phyloP scores from a whole-genome alignment of 805 yeast genomes.

The Lipomyces yamanashiensis region DNA sequence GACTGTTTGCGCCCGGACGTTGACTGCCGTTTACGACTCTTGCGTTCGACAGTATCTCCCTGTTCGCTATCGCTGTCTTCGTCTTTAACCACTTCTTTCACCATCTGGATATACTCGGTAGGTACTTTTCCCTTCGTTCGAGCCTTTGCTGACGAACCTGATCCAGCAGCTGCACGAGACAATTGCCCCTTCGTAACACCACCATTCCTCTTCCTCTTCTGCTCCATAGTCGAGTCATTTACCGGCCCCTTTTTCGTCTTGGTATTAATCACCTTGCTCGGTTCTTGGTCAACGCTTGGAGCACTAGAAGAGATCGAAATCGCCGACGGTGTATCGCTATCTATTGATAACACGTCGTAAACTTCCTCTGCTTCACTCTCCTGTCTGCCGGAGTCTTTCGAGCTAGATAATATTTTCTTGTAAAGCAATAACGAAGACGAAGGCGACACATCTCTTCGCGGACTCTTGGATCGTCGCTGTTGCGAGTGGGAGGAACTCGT shows the following conservation, averaged over 20 bases:
- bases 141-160: neutral
- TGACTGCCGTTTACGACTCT: neutral
- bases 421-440: neutral
- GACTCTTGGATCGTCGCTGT: neutral
- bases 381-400: conserved; percentile 11
- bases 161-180: neutral
- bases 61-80: neutral
- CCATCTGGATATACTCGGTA: conserved; percentile 29
- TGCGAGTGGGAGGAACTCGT: neutral
- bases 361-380: conserved; percentile 30
- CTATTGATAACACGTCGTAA: conserved; percentile 22
- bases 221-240: too few species aligned
- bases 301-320: conserved; percentile 22
- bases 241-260: neutral
- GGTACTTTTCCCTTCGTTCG: conserved; percentile 20
- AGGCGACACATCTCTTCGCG: neutral
- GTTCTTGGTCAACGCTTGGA: neutral
- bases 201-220: conserved; percentile 2
- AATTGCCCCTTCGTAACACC: neutral
- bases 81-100: conserved; percentile 20
- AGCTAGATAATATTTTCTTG: neutral
- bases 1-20: neutral
- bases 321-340: conserved; percentile 24
- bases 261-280: neutral
- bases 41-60: neutral